These are phyloP conservation scores for Botrytis tulipae DNA, from an alignment of 2,329 filamentous ascomycete genomes.

Conservation along the genomic window DNA sequence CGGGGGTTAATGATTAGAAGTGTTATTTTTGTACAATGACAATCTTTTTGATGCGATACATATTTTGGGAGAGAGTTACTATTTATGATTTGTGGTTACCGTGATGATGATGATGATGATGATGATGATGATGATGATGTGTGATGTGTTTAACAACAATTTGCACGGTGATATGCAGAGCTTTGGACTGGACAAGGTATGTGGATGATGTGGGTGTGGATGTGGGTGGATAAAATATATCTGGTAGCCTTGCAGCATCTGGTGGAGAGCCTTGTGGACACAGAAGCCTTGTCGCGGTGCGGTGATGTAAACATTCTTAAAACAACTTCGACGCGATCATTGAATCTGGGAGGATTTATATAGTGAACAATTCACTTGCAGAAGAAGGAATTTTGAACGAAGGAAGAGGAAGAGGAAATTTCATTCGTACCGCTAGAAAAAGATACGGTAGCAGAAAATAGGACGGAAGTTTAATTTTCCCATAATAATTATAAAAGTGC, in stretches of 20 bases:
- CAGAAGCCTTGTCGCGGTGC: background rate
- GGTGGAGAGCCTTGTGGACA: constrained; percentile 5
- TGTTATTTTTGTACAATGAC: constrained; percentile 1
- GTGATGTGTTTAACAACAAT: background rate
- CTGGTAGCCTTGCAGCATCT: constrained; percentile 1
- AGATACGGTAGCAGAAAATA: background rate
- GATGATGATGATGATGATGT: background rate
- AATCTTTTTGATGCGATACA: background rate
- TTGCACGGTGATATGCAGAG: background rate
- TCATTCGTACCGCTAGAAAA: background rate
- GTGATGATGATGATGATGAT: background rate
- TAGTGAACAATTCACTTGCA: background rate
- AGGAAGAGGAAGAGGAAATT: background rate
- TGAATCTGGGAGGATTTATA: background rate
- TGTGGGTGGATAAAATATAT: background rate
- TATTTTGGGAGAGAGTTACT: background rate
- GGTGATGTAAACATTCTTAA: constrained; percentile 2
- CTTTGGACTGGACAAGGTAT: background rate
- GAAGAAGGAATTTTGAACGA: background rate
- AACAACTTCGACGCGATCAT: background rate
- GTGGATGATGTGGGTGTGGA: background rate
- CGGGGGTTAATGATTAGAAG: background rate
- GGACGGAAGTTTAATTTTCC: background rate
- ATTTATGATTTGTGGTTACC: background rate
- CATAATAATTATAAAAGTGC: background rate